Evolutionary conservation across 1,284 basidiomycete species (phyloP).

Genomic region (Cutaneotrichosporon mucoides): DNA sequence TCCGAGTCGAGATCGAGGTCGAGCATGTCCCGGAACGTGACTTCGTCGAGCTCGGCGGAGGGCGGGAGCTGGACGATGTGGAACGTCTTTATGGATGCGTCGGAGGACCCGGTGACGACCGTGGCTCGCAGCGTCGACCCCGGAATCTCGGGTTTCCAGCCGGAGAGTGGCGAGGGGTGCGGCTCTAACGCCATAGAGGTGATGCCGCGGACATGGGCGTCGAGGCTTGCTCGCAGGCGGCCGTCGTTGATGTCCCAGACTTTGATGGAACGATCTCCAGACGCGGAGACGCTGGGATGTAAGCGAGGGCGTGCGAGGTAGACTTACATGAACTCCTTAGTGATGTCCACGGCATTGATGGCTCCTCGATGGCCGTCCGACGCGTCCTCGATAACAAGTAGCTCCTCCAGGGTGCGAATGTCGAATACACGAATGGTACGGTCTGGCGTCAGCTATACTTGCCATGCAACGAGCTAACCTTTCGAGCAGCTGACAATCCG

Average conservation of each 20-base stretch:
- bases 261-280: slow-evolving; percentile 73
- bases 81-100: slow-evolving; percentile 60
- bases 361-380: slow-evolving; percentile 66
- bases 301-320: background rate
- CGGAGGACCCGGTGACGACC: slow-evolving; percentile 79
- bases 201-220: slow-evolving; percentile 67
- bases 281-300: slow-evolving; percentile 64
- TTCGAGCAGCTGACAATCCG: slow-evolving; percentile 78
- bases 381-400: slow-evolving; percentile 52
- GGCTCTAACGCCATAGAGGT: slow-evolving; percentile 53
- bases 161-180: background rate
- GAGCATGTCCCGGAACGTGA: slow-evolving; percentile 23
- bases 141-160: slow-evolving; percentile 10
- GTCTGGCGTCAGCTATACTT: slow-evolving; percentile 52
- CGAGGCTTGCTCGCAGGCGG: slow-evolving; percentile 61
- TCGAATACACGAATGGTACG: slow-evolving; percentile 69
- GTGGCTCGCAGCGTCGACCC: slow-evolving; percentile 47
- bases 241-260: slow-evolving; percentile 75
- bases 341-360: slow-evolving; percentile 75
- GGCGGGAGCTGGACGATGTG: slow-evolving; percentile 47
- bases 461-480: slow-evolving; percentile 52
- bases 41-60: slow-evolving; percentile 8
- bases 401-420: slow-evolving; percentile 61
- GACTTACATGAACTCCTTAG: slow-evolving; percentile 52
- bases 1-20: slow-evolving; percentile 8